phyloP scores from a whole-genome alignment of 441 rosid genomes.

The Populus hybrid region DNA sequence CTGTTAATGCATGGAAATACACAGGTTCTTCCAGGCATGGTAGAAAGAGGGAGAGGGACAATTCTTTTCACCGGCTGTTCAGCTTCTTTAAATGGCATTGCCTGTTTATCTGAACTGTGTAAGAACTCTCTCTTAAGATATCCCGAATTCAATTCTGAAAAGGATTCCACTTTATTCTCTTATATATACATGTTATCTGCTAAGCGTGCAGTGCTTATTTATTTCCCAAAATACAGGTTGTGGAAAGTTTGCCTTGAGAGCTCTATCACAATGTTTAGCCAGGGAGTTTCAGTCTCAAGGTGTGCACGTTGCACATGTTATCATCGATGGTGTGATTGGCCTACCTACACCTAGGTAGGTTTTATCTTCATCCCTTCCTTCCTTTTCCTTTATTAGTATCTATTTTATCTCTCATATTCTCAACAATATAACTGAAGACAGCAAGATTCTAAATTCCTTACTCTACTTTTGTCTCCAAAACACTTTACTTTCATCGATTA shows the following conservation, averaged over 20 bases:
- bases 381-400: no score
- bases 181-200: no score
- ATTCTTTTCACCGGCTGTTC: conserved; percentile 92
- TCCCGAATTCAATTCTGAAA: background rate
- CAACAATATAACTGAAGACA: background rate
- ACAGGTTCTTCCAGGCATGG: conserved; percentile 88
- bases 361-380: background rate
- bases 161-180: no score
- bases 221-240: conserved; percentile 36
- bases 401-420: no score
- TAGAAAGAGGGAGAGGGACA: conserved; percentile 86
- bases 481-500: background rate
- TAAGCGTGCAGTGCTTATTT: no score
- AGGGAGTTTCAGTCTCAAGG: conserved; percentile 78
- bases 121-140: conserved; percentile 10
- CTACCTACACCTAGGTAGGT: conserved; percentile 51
- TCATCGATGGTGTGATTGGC: conserved; percentile 79
- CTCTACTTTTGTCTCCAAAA: background rate
- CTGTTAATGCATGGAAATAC: background rate
- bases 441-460: background rate
- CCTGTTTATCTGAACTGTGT: conserved; percentile 90
- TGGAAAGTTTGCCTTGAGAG: conserved; percentile 40
- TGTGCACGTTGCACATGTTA: conserved; percentile 83
- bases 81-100: conserved; percentile 74
- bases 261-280: conserved; percentile 77